Evolutionary conservation across 2,329 filamentous ascomycete species (phyloP).

Genomic region (Emergomyces orientalis): DNA sequence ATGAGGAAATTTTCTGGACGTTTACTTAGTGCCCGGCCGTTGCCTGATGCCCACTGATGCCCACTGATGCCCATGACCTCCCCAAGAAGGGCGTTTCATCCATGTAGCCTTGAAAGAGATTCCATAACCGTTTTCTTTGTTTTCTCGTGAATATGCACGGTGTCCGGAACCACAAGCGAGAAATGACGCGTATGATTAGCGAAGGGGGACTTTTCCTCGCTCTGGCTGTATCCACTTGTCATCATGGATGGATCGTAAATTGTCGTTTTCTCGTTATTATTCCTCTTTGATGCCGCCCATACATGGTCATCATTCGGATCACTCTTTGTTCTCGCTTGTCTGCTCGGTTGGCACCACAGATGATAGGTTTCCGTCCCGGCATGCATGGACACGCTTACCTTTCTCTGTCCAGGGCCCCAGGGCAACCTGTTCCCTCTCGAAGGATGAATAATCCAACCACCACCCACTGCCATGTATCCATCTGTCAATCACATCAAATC

Average conservation of each 20-base stretch:
- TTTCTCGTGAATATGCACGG: not conserved
- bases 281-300: not conserved
- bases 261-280: not conserved
- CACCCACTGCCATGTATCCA: not conserved
- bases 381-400: not conserved
- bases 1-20: not conserved
- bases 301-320: not conserved
- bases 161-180: not conserved
- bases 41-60: not conserved
- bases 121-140: not conserved
- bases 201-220: not conserved
- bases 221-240: not conserved
- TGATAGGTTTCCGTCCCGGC: not conserved
- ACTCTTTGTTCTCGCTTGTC: slow-evolving; percentile 4
- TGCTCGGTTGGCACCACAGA: slow-evolving; percentile 1
- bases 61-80: not conserved
- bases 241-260: not conserved
- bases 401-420: not conserved
- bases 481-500: not conserved
- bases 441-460: not conserved
- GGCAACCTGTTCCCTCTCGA: too few species aligned
- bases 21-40: not conserved
- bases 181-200: not conserved
- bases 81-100: not conserved
- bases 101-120: not conserved